A percentile compares a stretch with the other conserved stretches of the same genome.
phyloP scores from a whole-genome alignment of 371 early-diverging fungal genomes.

The Mortierella sp. region DNA sequence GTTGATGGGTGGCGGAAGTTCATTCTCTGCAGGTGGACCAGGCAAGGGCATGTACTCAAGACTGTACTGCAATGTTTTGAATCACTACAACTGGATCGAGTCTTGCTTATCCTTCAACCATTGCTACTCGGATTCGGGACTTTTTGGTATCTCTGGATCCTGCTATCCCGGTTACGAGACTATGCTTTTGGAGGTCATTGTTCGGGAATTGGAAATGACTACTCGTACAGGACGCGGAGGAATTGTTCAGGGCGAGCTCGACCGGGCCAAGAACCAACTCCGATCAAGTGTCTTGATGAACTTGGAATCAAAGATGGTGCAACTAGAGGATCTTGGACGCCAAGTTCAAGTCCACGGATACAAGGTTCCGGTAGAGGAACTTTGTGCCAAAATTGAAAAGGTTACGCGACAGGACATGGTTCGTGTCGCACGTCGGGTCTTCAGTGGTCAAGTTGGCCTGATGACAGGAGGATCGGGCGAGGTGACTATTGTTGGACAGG shows the following conservation, averaged over 20 bases:
- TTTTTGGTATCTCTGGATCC: constrained; percentile 95
- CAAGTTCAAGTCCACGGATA: constrained; percentile 87
- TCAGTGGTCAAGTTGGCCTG: constrained; percentile 64
- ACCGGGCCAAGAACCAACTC: constrained; percentile 95
- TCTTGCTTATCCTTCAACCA: constrained; percentile 92
- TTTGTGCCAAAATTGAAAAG: constrained; percentile 79
- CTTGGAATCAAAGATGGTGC: constrained; percentile 90
- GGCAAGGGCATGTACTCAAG: constrained; percentile 99
- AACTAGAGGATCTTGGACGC: constrained; percentile 94
- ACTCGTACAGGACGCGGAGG: constrained; percentile 60
- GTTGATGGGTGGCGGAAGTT: constrained; percentile 95
- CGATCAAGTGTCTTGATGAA: constrained; percentile 93
- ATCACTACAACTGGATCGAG: constrained; percentile 94
- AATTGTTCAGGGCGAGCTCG: constrained; percentile 72
- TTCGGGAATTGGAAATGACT: constrained; percentile 82
- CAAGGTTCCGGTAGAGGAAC: constrained; percentile 80
- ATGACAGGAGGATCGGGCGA: constrained; percentile 68
- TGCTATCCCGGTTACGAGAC: constrained; percentile 77
- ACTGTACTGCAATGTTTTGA: constrained; percentile 93
- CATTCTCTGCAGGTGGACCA: constrained; percentile 98
- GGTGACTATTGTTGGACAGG: constrained; percentile 66
- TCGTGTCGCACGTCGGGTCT: constrained; percentile 70
- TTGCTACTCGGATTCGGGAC: constrained; percentile 89
- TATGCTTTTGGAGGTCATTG: constrained; percentile 82
- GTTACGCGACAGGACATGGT: constrained; percentile 78